Evolutionary conservation across 139 green algal genomes (phyloP).

Genomic region (Chlorella sp.): DNA sequence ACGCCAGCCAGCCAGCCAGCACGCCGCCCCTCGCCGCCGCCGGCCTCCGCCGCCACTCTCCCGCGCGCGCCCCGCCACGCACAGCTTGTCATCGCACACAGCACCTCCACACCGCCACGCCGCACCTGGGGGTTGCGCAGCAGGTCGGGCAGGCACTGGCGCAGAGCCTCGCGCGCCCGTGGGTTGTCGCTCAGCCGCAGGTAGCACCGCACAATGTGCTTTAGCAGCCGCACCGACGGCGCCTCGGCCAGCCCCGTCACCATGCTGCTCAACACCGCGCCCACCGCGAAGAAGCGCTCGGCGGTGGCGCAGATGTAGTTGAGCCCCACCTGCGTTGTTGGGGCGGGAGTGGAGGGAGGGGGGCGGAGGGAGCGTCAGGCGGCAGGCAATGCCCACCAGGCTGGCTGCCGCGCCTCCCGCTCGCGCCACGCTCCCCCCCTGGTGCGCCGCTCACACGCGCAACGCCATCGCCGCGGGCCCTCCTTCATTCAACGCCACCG

Average conservation of each 20-base stretch:
- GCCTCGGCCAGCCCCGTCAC: constrained; percentile 78
- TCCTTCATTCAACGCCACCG: too few species aligned
- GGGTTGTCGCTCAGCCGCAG: constrained; percentile 79
- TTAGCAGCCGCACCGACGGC: constrained; percentile 92
- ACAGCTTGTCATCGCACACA: background rate
- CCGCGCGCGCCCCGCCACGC: background rate
- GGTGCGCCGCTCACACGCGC: too few species aligned
- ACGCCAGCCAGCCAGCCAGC: too few species aligned
- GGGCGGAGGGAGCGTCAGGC: too few species aligned
- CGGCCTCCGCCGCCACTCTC: too few species aligned
- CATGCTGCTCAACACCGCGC: constrained; percentile 91
- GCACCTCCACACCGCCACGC: background rate
- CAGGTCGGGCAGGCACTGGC: constrained; percentile 91
- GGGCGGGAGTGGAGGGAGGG: background rate
- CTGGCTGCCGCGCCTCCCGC: too few species aligned
- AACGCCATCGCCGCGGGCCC: too few species aligned
- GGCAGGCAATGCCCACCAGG: too few species aligned
- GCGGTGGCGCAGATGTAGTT: constrained; percentile 98
- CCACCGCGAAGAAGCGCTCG: constrained; percentile 98
- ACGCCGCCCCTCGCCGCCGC: too few species aligned
- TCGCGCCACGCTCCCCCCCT: too few species aligned
- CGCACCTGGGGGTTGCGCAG: constrained; percentile 70
- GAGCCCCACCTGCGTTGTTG: constrained; percentile 75
- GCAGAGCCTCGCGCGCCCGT: constrained; percentile 90
- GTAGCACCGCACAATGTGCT: constrained; percentile 99